A percentile compares a stretch with the other conserved stretches of the same genome.
phyloP scores from a whole-genome alignment of 73 alveolate species.

The Uronychia binucleata region DNA sequence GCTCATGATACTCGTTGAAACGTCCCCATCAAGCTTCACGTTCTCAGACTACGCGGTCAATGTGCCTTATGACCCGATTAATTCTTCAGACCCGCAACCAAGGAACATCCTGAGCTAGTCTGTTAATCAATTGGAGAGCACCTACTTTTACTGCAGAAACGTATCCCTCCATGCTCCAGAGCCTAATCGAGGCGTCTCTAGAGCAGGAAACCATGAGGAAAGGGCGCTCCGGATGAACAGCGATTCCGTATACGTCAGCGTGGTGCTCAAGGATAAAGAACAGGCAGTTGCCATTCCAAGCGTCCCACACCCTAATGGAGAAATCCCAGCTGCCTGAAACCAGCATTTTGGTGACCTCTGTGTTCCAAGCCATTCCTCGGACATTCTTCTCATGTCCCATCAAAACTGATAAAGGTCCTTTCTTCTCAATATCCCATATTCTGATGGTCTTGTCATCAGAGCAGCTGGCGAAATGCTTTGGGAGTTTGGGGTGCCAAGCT shows the following conservation, averaged over 20 bases:
- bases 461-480: conserved; percentile 39
- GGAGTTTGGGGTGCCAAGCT: conserved; percentile 47
- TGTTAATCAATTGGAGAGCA: neutral
- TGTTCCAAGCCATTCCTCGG: conserved; percentile 78
- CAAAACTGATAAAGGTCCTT: conserved; percentile 24
- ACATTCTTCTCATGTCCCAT: conserved; percentile 74
- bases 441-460: conserved; percentile 40
- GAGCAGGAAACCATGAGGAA: conserved; percentile 75
- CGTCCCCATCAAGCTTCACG: neutral
- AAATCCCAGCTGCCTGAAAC: conserved; percentile 82
- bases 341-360: conserved; percentile 73
- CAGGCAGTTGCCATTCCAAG: conserved; percentile 68
- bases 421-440: conserved; percentile 49
- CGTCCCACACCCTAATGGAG: conserved; percentile 71
- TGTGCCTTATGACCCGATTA: neutral
- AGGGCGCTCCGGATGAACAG: conserved; percentile 69
- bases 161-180: conserved; percentile 58
- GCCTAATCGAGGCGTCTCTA: conserved; percentile 71
- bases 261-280: conserved; percentile 64
- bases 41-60: too few relatives aligned
- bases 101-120: neutral
- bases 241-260: conserved; percentile 75
- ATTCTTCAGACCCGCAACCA: too few relatives aligned
- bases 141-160: conserved; percentile 17
- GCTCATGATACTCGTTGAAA: too few relatives aligned